Evolutionary conservation across 257 asterid genomes (phyloP).

Genomic region (Capsicum rhomboideum): DNA sequence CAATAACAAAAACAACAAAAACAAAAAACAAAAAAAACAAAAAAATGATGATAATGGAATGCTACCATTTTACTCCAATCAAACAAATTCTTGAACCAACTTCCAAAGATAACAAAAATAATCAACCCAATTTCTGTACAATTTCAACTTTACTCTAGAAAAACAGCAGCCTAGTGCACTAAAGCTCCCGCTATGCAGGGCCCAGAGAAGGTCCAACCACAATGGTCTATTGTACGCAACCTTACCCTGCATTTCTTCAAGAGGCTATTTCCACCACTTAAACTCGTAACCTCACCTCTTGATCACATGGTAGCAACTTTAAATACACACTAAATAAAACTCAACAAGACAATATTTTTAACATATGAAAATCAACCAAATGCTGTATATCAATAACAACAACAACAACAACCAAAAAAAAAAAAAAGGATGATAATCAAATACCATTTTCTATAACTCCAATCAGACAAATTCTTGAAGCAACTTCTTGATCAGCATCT

Average conservation of each 20-base stretch:
- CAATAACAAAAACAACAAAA: no score
- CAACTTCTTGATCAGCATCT: not conserved
- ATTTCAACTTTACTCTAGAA: not conserved
- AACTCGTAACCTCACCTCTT: no score
- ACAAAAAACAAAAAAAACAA: not conserved
- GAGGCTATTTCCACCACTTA: no score
- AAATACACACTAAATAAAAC: not conserved
- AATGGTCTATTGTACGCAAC: no score
- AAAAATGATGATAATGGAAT: not conserved
- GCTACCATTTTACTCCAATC: no score
- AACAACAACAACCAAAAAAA: not conserved
- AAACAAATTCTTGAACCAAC: no score
- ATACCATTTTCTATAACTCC: not conserved
- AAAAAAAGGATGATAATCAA: not conserved
- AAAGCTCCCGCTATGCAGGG: no score
- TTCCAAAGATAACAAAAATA: no score
- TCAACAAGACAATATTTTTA: not conserved
- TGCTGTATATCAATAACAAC: not conserved
- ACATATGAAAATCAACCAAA: not conserved
- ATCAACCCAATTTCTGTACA: not conserved
- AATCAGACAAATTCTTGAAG: not conserved
- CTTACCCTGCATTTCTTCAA: no score
- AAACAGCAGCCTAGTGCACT: no score
- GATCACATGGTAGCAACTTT: no score
- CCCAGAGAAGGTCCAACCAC: no score